Evolutionary conservation across 1,284 basidiomycete species (phyloP), one percentile per base, ranked within the genome.

Genomic region (Ustilago hordei): DNA sequence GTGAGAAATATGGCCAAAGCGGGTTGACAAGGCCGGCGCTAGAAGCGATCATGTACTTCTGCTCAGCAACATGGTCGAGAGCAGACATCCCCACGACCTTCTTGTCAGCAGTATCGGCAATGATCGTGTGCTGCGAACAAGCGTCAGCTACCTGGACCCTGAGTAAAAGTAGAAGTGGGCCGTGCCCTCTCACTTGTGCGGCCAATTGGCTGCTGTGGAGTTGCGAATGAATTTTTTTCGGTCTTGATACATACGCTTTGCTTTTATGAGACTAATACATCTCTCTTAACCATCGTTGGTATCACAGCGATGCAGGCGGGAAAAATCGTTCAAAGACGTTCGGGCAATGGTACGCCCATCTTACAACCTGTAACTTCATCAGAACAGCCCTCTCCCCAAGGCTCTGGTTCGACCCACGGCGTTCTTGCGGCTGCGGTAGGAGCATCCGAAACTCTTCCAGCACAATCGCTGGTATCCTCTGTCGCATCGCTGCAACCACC

Each of bases 281-380:
- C 19, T 23, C 48, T 35, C 12, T 32, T 32, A 19, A 17, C 28
- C 55, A 23, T 17, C 23, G 36, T 13, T 19, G 36, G 13, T 11
- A 41, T 55, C 52, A 32, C 53, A 43, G 41, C 54, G 7, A 76
- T 76, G 74, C 74, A 69, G 65, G 69, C 74, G 3, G 60, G 48
- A 5, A 71, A 66, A 55, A 66, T 76, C 31, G 65, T 76, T 0
- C 61, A 71, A 55, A 28, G 74, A 35, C 53, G 65, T 39, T 76
- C 74, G 52, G 74, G 74, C 59, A 66, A 76, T 32, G 74, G 74
- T n/a, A 76, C 74, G 34, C 74, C 74, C n/a, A 62, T 76, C 35
- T 50, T 76, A 38, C 58, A 71, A 41, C 64, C 74, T 15, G 62
- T 62, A 39, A 67, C 69, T 7, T 55, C 73, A n/a, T 31, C 32